Evolutionary conservation across 352 stramenopile genomes (phyloP).

Genomic region (Phytophthora cajani): DNA sequence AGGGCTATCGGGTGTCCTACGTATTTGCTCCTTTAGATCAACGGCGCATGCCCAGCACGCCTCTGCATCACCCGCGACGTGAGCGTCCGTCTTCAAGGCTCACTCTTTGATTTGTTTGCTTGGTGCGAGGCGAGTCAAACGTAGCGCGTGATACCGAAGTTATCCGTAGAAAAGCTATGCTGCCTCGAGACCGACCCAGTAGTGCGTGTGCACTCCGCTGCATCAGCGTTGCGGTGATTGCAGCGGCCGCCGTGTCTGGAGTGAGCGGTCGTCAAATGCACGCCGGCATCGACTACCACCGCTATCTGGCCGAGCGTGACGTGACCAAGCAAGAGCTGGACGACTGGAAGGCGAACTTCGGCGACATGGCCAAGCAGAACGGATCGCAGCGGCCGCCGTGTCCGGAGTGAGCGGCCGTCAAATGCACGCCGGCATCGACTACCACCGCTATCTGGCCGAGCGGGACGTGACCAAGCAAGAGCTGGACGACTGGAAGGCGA

Average conservation of each 20-base stretch:
- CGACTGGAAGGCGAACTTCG: conserved; percentile 42
- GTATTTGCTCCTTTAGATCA: conserved; percentile 15
- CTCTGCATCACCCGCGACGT: conserved; percentile 18
- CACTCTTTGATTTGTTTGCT: conserved; percentile 38
- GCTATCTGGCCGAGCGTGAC: conserved; percentile 40
- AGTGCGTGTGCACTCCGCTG: conserved; percentile 6
- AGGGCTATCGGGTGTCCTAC: conserved; percentile 28
- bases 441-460: conserved; percentile 47
- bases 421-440: conserved; percentile 49
- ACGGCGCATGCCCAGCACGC: conserved; percentile 12
- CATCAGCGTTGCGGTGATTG: conserved; percentile 15
- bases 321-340: conserved; percentile 39
- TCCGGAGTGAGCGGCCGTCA: conserved; percentile 27
- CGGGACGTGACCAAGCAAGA: conserved; percentile 37
- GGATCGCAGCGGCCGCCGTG: conserved; percentile 17
- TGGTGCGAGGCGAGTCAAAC: conserved; percentile 15
- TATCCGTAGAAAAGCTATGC: conserved; percentile 14
- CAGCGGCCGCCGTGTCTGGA: conserved; percentile 3
- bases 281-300: conserved; percentile 47
- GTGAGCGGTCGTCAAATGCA: conserved; percentile 44
- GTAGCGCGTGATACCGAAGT: conserved; percentile 2
- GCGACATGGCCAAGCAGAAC: conserved; percentile 38
- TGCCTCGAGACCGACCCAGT: conserved; percentile 10
- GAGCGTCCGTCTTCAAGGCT: conserved; percentile 15
- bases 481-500: conserved; percentile 41